Evolutionary conservation across 2,329 filamentous ascomycete species (phyloP).

Genomic region (Penicillium sp.): DNA sequence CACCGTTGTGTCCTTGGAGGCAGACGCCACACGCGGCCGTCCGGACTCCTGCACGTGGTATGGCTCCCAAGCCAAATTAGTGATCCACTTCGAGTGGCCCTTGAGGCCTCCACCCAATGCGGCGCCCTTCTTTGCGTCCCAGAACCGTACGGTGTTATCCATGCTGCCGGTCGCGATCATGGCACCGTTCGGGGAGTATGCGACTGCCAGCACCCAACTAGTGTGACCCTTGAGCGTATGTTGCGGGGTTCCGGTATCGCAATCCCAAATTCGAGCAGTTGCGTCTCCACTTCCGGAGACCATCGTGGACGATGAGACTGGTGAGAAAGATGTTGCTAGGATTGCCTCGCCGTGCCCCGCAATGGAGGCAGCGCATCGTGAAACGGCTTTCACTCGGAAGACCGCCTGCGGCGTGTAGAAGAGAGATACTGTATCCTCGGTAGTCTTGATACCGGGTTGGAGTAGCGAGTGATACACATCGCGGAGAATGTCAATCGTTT

Average conservation of each 20-base stretch:
- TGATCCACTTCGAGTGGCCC: conserved; percentile 88
- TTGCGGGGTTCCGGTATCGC: conserved; percentile 85
- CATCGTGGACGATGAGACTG: conserved; percentile 70
- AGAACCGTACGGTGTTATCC: conserved; percentile 87
- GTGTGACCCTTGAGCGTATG: conserved; percentile 84
- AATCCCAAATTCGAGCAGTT: conserved; percentile 91
- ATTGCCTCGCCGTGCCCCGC: conserved; percentile 91
- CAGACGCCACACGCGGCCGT: conserved; percentile 77
- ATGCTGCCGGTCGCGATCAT: conserved; percentile 86
- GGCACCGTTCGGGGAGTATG: conserved; percentile 80
- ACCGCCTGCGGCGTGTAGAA: conserved; percentile 81
- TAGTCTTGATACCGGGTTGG: conserved; percentile 52
- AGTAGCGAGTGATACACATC: conserved; percentile 54
- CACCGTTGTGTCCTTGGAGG: conserved; percentile 85
- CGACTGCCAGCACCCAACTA: conserved; percentile 84
- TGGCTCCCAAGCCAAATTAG: conserved; percentile 86
- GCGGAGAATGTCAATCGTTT: conserved; percentile 47
- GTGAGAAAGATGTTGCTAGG: conserved; percentile 80
- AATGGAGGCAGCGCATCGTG: conserved; percentile 83
- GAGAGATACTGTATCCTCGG: conserved; percentile 62
- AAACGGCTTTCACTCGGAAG: conserved; percentile 88
- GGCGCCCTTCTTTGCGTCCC: conserved; percentile 81
- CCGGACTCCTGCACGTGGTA: conserved; percentile 76
- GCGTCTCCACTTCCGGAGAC: conserved; percentile 89
- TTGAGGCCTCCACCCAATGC: conserved; percentile 69